Percentiles rank a stretch among this genome's conserved stretches.
Evolutionary conservation across 2,329 filamentous ascomycete species (phyloP).

Genomic region (Pseudogymnoascus sp.): DNA sequence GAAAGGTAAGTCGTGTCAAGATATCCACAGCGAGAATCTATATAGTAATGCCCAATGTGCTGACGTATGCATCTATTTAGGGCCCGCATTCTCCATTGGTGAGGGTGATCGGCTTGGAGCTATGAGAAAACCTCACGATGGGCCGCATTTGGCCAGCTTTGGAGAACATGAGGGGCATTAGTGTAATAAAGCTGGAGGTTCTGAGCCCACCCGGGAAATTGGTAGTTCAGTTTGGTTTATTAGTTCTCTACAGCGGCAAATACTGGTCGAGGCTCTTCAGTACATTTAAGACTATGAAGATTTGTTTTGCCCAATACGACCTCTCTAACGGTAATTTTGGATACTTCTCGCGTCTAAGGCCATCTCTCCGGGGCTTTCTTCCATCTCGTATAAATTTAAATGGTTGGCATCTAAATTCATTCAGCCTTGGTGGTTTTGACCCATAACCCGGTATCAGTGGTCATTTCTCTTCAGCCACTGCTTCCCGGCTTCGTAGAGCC

Average conservation of each 20-base stretch:
- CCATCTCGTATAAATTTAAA: neutral
- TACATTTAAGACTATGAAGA: neutral
- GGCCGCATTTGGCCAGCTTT: neutral
- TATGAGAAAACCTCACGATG: neutral
- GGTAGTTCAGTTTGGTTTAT: neutral
- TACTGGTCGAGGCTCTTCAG: neutral
- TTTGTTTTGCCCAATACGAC: too few relatives aligned
- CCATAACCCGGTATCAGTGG: conserved; percentile 13
- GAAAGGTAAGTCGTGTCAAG: neutral
- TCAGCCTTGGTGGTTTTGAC: too few relatives aligned
- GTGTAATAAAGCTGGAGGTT: neutral
- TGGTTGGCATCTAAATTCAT: too few relatives aligned
- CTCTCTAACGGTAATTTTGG: too few relatives aligned
- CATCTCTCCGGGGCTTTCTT: neutral
- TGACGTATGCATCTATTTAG: too few relatives aligned
- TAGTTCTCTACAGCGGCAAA: neutral
- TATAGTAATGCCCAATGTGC: neutral
- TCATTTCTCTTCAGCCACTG: conserved; percentile 23
- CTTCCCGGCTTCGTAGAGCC: conserved; percentile 18
- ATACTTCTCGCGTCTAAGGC: too few relatives aligned
- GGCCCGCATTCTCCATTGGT: too few relatives aligned
- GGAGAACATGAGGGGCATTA: neutral
- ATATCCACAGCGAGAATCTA: neutral
- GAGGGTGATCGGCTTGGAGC: neutral
- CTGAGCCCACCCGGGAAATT: too few relatives aligned